These are phyloP conservation scores for Ettlia oleoabundans DNA, from an alignment of 139 green algal species.

Conservation along the genomic window DNA sequence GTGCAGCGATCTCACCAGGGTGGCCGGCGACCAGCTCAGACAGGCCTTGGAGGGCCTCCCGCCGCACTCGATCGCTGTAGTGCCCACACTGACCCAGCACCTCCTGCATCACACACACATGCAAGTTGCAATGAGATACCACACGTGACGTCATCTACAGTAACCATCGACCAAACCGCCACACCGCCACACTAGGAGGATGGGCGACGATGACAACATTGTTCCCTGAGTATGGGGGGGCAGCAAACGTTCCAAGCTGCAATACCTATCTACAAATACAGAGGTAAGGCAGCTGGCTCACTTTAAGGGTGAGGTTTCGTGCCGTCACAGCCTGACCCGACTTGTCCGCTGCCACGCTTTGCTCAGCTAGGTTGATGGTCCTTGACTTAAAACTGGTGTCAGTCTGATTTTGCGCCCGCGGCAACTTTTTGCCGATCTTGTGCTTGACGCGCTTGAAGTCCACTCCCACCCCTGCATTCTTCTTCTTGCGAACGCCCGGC, in stretches of 20 bases:
- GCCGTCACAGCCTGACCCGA: constrained; percentile 69
- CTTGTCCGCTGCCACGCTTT: constrained; percentile 68
- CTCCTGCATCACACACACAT: constrained; percentile 75
- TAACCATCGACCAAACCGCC: no score
- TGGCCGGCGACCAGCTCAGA: constrained; percentile 70
- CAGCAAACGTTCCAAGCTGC: no score
- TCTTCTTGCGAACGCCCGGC: constrained; percentile 54
- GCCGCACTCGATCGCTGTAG: constrained; percentile 78
- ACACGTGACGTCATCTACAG: no score
- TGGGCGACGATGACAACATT: no score
- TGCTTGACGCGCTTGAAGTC: constrained; percentile 88
- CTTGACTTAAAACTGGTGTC: constrained; percentile 72
- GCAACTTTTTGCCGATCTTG: constrained; percentile 87
- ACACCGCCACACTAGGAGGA: no score
- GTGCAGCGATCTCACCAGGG: constrained; percentile 39
- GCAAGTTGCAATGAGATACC: no score
- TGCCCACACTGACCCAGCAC: constrained; percentile 78
- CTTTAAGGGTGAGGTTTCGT: constrained; percentile 84
- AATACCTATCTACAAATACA: no score
- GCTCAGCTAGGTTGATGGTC: constrained; percentile 76
- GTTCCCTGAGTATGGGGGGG: no score
- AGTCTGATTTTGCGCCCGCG: constrained; percentile 82
- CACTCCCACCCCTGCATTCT: constrained; percentile 80
- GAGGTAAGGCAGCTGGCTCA: constrained; percentile 37
- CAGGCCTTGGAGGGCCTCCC: constrained; percentile 72